Percentiles rank a stretch among this genome's conserved stretches.
Conservation (phyloP, 2,329 filamentous ascomycete species). For the Neofusicoccum sp. region DNA sequence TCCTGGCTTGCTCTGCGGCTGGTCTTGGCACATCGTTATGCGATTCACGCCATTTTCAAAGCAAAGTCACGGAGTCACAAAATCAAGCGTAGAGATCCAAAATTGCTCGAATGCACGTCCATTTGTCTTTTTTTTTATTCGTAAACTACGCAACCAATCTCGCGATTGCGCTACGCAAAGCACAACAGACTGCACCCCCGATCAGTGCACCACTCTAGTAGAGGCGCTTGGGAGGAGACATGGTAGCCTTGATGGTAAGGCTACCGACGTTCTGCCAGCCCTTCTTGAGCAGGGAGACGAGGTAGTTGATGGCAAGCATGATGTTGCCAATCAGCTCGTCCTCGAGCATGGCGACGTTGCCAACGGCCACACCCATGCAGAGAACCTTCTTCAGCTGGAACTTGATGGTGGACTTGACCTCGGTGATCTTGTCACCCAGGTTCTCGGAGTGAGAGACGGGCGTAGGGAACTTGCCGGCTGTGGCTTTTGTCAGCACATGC, state of each 20-base stretch:
- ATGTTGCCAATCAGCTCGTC: conserved; percentile 98
- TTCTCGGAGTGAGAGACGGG: conserved; percentile 97
- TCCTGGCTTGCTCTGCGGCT: too few relatives aligned
- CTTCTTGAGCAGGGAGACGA: conserved; percentile 99
- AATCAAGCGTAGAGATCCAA: too few relatives aligned
- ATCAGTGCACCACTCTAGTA: conserved; percentile 67
- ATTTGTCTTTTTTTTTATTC: conserved; percentile 6
- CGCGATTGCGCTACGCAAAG: conserved; percentile 10
- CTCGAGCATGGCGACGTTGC: conserved; percentile 95
- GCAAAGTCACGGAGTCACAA: too few relatives aligned
- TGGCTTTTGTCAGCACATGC: conserved; percentile 33
- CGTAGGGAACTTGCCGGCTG: conserved; percentile 99
- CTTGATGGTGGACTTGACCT: conserved; percentile 99
- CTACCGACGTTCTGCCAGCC: conserved; percentile 99
- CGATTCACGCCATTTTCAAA: too few relatives aligned
- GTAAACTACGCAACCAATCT: conserved; percentile 1
- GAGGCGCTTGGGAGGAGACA: conserved; percentile 97
- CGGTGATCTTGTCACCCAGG: conserved; percentile 91
- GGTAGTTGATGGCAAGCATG: conserved; percentile 99
- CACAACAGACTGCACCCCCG: conserved; percentile 16
- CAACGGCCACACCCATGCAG: conserved; percentile 99
- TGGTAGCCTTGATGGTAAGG: conserved; percentile 99
- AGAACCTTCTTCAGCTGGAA: conserved; percentile 99
- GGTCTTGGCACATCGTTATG: too few relatives aligned
- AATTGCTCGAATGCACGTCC: neutral